phyloP scores from a whole-genome alignment of 257 asterid species.

The Pogostemon cablin region DNA sequence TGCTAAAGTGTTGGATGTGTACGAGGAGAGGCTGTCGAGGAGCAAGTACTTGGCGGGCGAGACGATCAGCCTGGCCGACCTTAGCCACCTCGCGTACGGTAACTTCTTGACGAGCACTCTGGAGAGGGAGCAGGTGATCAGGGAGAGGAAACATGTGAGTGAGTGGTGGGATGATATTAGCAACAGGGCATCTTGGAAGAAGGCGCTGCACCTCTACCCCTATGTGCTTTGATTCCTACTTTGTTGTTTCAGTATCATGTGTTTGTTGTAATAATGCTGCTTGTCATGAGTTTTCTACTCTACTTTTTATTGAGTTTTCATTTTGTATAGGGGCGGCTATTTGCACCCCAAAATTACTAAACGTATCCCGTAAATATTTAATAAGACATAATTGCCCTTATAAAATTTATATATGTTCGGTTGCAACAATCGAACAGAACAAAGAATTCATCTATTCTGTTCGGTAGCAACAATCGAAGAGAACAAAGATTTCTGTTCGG shows the following conservation, averaged over 20 bases:
- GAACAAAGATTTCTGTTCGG: too few species aligned
- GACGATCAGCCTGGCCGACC: conserved; percentile 53
- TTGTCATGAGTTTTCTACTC: too few species aligned
- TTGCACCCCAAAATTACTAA: too few species aligned
- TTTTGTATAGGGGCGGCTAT: too few species aligned
- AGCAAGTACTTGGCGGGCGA: conserved; percentile 55
- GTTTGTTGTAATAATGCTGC: background rate
- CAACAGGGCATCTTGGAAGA: conserved; percentile 50
- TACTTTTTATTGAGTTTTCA: too few species aligned
- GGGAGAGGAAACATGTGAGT: conserved; percentile 47
- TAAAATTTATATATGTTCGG: too few species aligned
- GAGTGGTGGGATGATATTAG: conserved; percentile 56
- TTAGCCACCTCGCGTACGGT: conserved; percentile 47
- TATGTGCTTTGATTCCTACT: background rate
- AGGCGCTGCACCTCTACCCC: conserved; percentile 39
- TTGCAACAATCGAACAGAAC: too few species aligned
- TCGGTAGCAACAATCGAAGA: too few species aligned
- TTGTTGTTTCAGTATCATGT: background rate
- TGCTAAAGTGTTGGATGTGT: conserved; percentile 41
- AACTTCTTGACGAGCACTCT: conserved; percentile 36
- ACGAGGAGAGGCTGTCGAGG: conserved; percentile 44
- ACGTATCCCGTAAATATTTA: too few species aligned
- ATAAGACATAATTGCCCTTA: too few species aligned
- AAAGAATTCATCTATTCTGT: too few species aligned
- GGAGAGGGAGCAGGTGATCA: conserved; percentile 42